phyloP scores from a whole-genome alignment of 352 stramenopile species.

The Thalassiosira mediterranea region DNA sequence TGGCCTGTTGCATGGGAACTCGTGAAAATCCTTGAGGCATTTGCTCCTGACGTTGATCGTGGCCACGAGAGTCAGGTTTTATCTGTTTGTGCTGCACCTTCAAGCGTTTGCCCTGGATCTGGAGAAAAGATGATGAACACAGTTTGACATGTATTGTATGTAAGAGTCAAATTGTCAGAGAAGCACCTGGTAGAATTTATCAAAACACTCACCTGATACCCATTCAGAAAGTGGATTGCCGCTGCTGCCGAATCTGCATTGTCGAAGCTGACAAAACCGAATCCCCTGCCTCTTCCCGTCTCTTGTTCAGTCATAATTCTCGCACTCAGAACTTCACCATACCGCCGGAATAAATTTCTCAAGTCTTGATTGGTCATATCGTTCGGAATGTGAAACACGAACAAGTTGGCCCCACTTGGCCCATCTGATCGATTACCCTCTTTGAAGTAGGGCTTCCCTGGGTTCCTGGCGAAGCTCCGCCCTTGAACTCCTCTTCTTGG shows the following conservation, averaged over 20 bases:
- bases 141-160: constrained; percentile 11
- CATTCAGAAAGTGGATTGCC: constrained; percentile 95
- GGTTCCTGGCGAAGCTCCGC: too few species aligned
- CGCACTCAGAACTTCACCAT: constrained; percentile 94
- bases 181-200: not conserved
- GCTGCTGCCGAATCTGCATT: constrained; percentile 88
- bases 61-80: too few species aligned
- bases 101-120: constrained; percentile 94
- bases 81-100: constrained; percentile 93
- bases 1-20: too few species aligned
- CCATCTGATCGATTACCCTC: constrained; percentile 56
- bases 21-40: too few species aligned
- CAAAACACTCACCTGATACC: constrained; percentile 82
- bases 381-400: constrained; percentile 98
- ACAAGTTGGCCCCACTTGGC: constrained; percentile 94
- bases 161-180: constrained; percentile 5
- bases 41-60: too few species aligned
- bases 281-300: constrained; percentile 91
- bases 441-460: too few species aligned
- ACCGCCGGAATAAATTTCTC: constrained; percentile 94
- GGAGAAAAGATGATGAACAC: too few species aligned
- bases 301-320: constrained; percentile 97
- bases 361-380: constrained; percentile 96
- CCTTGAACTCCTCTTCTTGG: too few species aligned
- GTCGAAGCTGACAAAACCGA: constrained; percentile 96